Conservation (phyloP, 192 early-diverging fungal genomes). For the Neocallimastix lanati region DNA sequence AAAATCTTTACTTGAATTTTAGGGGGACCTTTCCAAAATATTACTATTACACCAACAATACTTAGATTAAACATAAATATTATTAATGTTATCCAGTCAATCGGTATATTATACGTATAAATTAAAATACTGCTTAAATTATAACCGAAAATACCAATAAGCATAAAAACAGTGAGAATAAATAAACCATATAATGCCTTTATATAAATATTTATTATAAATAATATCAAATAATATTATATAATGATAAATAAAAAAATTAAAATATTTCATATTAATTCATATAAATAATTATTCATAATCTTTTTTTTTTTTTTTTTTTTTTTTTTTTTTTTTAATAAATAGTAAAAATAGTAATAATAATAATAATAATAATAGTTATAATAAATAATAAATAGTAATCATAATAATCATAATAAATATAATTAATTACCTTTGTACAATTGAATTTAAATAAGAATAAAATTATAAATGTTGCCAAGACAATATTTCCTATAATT, state of each 20-base stretch:
- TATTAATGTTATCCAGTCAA: conserved; percentile 54
- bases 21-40: conserved; percentile 71
- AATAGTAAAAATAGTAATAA: no score
- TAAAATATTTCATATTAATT: no score
- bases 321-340: no score
- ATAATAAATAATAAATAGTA: neutral
- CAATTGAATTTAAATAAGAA: conserved; percentile 53
- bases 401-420: neutral
- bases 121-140: conserved; percentile 23
- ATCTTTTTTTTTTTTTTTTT: no score
- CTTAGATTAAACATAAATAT: conserved; percentile 70
- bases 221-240: no score
- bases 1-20: conserved; percentile 21
- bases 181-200: conserved; percentile 57
- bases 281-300: no score
- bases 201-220: neutral
- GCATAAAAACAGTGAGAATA: conserved; percentile 41
- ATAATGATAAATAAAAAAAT: no score
- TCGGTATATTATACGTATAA: conserved; percentile 18
- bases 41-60: conserved; percentile 42
- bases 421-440: conserved; percentile 37
- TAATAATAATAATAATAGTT: no score
- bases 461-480: conserved; percentile 58
- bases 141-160: conserved; percentile 65
- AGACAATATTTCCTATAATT: conserved; percentile 60